Evolutionary conservation across 1,284 basidiomycete species (phyloP), one percentile per base, ranked within the genome.

Genomic region (Tylopilus sp.): DNA sequence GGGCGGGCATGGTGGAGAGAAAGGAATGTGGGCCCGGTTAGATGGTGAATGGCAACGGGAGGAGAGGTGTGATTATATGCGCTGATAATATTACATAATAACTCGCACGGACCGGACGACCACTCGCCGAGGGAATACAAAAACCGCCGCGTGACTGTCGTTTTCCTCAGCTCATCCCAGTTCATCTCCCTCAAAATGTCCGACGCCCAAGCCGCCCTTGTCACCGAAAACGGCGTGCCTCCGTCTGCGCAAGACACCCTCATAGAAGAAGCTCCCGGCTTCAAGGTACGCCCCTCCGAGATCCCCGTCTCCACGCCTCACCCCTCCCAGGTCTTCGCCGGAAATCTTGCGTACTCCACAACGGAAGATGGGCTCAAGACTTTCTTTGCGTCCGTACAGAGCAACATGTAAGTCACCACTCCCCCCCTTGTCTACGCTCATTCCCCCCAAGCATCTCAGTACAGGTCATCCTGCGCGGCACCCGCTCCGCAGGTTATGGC

Each of bases 281-380:
- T 82, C 82, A 89, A 89, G 79, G 86, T 86, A 58, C 55, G 51
- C 12, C 19, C 6, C 18, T 12, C 50, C 29, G 35, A 46, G 55
- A 59, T 67, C 50, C 44, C 50, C 51, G 48, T 28, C 7, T 13
- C 58, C 18, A 15, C 15, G 36, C 48, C 47, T 52, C 44, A 51
- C 48, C 52, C 36, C 21, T 18, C 33, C 16, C 62, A 92, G 89
- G 85, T 91, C 74, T 92, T 90, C 71, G 86, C 81, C 64, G 89
- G 89, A 63, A 92, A 92, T 73, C 87, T 92, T 77, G 82, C 87
- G 74, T 92, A 90, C 71, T 77, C 82, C 65, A 89, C 86, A 61
- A 88, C 86, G 78, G 88, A 90, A 78, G 86, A 91, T 74, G 88
- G 86, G 82, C 85, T 92, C 73, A 86, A 82, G 83, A 74, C 84